These are phyloP conservation scores for Insectozyma bohioensis DNA, from an alignment of 1,139 yeast species.

Conservation along the genomic window DNA sequence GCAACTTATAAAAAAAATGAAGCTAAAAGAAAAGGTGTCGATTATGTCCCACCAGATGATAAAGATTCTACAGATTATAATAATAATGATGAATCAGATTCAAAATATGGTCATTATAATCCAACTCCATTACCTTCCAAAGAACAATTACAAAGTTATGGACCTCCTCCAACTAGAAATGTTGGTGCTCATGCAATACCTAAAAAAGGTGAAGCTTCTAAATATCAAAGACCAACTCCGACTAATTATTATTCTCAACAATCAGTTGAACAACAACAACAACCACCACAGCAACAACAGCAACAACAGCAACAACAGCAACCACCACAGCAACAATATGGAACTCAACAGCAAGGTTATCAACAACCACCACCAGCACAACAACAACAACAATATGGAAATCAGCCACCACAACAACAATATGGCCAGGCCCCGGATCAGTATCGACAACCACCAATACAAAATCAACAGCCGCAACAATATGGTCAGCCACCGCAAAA, in stretches of 20 bases:
- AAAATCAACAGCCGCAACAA: conserved; percentile 8
- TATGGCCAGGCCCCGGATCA: conserved; percentile 10
- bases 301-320: conserved; percentile 11
- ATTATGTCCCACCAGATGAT: conserved; percentile 13
- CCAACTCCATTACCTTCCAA: conserved; percentile 17
- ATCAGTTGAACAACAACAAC: conserved; percentile 9
- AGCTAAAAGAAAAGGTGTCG: conserved; percentile 24
- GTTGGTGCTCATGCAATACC: conserved; percentile 21
- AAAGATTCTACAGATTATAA: conserved; percentile 1
- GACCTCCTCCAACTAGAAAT: conserved; percentile 40
- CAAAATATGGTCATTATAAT: conserved; percentile 3
- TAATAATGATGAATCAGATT: background rate
- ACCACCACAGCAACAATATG: conserved; percentile 9
- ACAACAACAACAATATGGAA: conserved; percentile 7
- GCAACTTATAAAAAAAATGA: conserved; percentile 46
- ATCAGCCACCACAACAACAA: conserved; percentile 10
- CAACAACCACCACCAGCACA: no score
- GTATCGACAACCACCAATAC: conserved; percentile 13
- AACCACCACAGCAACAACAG: conserved; percentile 6
- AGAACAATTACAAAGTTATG: conserved; percentile 28
- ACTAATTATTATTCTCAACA: conserved; percentile 4
- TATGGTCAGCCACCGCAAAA: conserved; percentile 8
- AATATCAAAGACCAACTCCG: conserved; percentile 8
- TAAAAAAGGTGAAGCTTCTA: conserved; percentile 12
- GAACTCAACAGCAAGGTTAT: conserved; percentile 8